phyloP scores from a whole-genome alignment of 257 asterid species.

The Capsicum rhomboideum region DNA sequence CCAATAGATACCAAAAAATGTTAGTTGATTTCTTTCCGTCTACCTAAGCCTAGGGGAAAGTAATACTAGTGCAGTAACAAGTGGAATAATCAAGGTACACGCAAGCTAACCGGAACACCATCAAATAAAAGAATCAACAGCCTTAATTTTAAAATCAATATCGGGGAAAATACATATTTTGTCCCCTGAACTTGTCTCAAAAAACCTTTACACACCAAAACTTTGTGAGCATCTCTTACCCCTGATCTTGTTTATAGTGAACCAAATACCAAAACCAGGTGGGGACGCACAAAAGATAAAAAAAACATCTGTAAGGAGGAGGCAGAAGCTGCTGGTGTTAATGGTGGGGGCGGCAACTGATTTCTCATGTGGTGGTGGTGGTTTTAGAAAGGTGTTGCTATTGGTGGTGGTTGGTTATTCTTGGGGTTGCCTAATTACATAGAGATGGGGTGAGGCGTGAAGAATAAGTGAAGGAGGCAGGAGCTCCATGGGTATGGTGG shows the following conservation, averaged over 20 bases:
- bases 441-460: too few relatives aligned
- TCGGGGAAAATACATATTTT: background rate
- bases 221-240: background rate
- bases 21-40: too few relatives aligned
- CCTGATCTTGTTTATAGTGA: background rate
- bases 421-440: background rate
- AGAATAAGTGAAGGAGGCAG: background rate
- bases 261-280: background rate
- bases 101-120: background rate
- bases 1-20: too few relatives aligned
- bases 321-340: background rate
- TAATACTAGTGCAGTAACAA: background rate
- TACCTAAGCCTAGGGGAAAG: too few relatives aligned
- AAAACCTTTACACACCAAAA: background rate
- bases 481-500: background rate
- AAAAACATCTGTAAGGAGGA: background rate
- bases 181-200: background rate
- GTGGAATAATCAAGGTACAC: background rate
- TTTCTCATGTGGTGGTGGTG: background rate
- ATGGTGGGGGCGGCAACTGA: background rate
- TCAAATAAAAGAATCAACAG: background rate
- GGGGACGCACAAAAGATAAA: too few relatives aligned
- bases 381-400: background rate
- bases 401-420: background rate
- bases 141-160: background rate